Evolutionary conservation across 768 basidiomycete species (phyloP), one percentile per base, ranked within the genome.

Genomic region (Serendipita sp.): DNA sequence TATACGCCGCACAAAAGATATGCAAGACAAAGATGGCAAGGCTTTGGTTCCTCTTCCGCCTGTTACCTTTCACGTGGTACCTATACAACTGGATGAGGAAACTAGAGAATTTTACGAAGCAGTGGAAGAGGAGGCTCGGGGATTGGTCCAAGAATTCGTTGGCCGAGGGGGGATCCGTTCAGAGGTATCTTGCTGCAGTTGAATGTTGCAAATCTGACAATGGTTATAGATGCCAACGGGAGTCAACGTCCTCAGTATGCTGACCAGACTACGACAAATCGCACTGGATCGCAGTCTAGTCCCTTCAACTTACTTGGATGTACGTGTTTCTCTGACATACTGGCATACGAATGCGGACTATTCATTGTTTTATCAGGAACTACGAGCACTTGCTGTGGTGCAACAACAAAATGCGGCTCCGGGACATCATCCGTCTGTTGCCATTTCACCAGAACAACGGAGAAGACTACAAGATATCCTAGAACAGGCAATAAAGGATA

Each of bases 1-100:
- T 68, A 83, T 91, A 53, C 84, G 89, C 30, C 81, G 90, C 47
- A 92, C 89, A 15, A 92, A 92, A 73, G 89, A 92, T 84, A 93
- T 95, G 87, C 86, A 89, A 79, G 89, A 94, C 71, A 78, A 76
- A 4, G 73, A 82, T 16, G 93, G 93, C 18, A 84, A 85, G 16
- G 74, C 79, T 15, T 76, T 96, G 5, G 81, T 96, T 2, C 78
- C 84, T 13, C 78, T 96, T 11, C 92, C 93, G 44, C 82, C 86
- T 3, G 87, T 96, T 63, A 86, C 89, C 68, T 83, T 88, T 75
- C 91, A 84, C 46, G 73, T 84, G 30, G 78, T 92, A 62, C 84
- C 84, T 3, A 88, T 93, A 15, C 72, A 82, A 8, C 78, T 94
- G 38, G 76, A 72, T 45, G 77, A 77, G 3, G 83, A 84, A 73